These are phyloP conservation scores for Didymella pinodella DNA, from an alignment of 2,329 filamentous ascomycete species.

Conservation along the genomic window DNA sequence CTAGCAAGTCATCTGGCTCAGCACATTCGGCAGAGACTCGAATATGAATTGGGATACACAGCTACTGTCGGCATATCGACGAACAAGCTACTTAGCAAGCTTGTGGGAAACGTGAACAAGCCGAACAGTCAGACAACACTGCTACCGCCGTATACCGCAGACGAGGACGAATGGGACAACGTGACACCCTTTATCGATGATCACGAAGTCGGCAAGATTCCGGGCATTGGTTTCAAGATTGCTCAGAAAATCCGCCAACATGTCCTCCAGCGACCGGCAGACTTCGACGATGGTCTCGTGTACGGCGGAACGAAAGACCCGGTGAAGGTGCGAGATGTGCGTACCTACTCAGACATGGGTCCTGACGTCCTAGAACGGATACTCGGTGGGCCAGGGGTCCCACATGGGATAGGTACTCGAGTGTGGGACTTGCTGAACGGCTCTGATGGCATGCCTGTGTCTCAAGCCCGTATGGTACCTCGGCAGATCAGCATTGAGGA, in stretches of 20 bases:
- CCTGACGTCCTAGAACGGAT: conserved; percentile 71
- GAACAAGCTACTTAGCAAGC: conserved; percentile 84
- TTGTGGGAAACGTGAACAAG: conserved; percentile 85
- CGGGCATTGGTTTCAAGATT: conserved; percentile 85
- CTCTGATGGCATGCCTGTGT: conserved; percentile 77
- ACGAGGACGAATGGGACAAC: conserved; percentile 51
- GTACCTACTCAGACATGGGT: conserved; percentile 68
- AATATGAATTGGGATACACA: conserved; percentile 81
- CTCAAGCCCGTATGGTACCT: conserved; percentile 74
- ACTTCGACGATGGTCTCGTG: conserved; percentile 55
- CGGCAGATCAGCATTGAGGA: conserved; percentile 95
- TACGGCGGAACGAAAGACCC: conserved; percentile 62
- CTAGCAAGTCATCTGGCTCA: conserved; percentile 83
- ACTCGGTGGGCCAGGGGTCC: conserved; percentile 72
- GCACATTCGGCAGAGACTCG: conserved; percentile 75
- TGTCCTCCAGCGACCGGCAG: conserved; percentile 59
- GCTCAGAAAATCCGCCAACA: conserved; percentile 71
- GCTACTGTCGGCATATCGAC: conserved; percentile 88
- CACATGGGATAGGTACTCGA: conserved; percentile 73
- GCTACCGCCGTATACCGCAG: conserved; percentile 66
- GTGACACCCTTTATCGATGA: conserved; percentile 75
- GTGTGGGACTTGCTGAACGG: conserved; percentile 85
- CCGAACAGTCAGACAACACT: conserved; percentile 87
- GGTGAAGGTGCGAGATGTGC: conserved; percentile 71
- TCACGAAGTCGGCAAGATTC: conserved; percentile 80